phyloP scores from a whole-genome alignment of 208 protist genomes.

The Leishmania martiniquensis region DNA sequence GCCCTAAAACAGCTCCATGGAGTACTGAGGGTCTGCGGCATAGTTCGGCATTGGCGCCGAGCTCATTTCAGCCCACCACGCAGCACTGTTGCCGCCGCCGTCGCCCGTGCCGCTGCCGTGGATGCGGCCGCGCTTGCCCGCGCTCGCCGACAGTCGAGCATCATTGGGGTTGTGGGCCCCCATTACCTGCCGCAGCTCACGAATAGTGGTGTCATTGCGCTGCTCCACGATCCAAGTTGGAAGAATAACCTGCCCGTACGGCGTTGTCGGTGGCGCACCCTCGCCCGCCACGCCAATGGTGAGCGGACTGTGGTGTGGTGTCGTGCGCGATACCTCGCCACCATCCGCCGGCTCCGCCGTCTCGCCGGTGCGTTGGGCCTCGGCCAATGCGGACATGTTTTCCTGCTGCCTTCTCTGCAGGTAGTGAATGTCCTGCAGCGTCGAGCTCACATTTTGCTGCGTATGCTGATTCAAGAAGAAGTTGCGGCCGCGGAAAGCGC shows the following conservation, averaged over 20 bases:
- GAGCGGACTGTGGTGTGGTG: conserved; percentile 19
- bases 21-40: conserved; percentile 88
- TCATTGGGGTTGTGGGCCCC: conserved; percentile 74
- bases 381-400: conserved; percentile 30
- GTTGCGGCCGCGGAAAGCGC: conserved; percentile 43
- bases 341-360: conserved; percentile 5
- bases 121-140: conserved; percentile 41
- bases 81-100: conserved; percentile 39
- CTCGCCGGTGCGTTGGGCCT: conserved; percentile 7
- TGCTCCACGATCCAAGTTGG: conserved; percentile 89
- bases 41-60: conserved; percentile 79
- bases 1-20: conserved; percentile 88
- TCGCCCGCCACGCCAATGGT: conserved; percentile 27
- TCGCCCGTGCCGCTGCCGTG: conserved; percentile 41
- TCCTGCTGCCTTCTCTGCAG: conserved; percentile 48
- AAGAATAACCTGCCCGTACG: conserved; percentile 77
- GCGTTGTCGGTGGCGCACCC: conserved; percentile 53
- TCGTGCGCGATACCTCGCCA: conserved; percentile 20
- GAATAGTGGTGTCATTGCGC: conserved; percentile 86
- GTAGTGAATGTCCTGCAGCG: conserved; percentile 55
- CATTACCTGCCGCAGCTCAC: conserved; percentile 88
- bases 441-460: conserved; percentile 34
- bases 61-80: conserved; percentile 90
- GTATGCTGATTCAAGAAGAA: conserved; percentile 50
- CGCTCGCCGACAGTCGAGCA: conserved; percentile 40